These are phyloP conservation scores for Penicillium samsonianum DNA, from an alignment of 495 filamentous ascomycete genomes.

Conservation along the genomic window DNA sequence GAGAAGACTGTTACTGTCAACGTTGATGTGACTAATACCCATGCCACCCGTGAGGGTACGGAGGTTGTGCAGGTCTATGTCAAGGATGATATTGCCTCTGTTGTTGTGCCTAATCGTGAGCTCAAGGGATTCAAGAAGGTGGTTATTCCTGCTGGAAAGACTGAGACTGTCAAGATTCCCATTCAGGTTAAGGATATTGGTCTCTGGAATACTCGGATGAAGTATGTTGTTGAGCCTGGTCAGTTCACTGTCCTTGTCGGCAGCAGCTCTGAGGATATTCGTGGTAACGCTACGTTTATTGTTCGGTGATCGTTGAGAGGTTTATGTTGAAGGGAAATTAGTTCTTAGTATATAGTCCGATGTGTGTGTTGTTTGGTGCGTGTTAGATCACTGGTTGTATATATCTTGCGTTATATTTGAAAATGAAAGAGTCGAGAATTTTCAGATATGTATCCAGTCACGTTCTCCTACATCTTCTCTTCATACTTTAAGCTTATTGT, in stretches of 20 bases:
- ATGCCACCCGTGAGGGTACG: conserved; percentile 54
- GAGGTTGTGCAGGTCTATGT: conserved; percentile 74
- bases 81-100: conserved; percentile 58
- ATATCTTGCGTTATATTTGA: background rate
- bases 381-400: background rate
- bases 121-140: conserved; percentile 74
- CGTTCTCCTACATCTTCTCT: background rate
- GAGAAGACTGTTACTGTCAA: conserved; percentile 49
- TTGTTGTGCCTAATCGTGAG: conserved; percentile 64
- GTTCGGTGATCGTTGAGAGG: conserved; percentile 29
- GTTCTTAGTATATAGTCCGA: background rate
- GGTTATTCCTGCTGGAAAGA: conserved; percentile 58
- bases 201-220: conserved; percentile 61
- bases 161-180: conserved; percentile 55
- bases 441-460: background rate
- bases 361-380: background rate
- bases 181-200: conserved; percentile 54
- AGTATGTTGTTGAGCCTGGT: conserved; percentile 70
- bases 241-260: conserved; percentile 62
- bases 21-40: conserved; percentile 57
- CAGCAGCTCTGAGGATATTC: conserved; percentile 54
- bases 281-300: conserved; percentile 56
- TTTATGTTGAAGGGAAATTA: background rate
- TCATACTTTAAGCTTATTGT: background rate
- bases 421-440: background rate